Evolutionary conservation across 306 rosid genomes (phyloP).

Genomic region (Psophocarpus tetragonolobus): DNA sequence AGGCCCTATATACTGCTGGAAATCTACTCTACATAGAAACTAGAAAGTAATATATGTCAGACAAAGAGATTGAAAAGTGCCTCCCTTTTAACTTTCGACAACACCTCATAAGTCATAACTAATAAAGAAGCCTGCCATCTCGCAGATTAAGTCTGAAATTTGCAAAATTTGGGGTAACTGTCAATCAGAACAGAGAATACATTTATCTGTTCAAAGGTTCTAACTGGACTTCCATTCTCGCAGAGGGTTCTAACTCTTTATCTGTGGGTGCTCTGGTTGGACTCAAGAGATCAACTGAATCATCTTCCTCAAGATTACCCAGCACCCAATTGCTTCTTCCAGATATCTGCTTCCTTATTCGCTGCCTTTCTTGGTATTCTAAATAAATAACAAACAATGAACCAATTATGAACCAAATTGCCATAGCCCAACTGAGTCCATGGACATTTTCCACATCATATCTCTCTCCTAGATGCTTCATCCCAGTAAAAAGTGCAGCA

Average conservation of each 20-base stretch:
- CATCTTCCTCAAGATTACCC: slow-evolving; percentile 60
- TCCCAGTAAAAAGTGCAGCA: slow-evolving; percentile 77
- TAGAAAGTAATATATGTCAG: background rate
- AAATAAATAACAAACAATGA: slow-evolving; percentile 48
- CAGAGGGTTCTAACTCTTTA: slow-evolving; percentile 52
- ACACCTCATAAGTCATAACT: slow-evolving; percentile 37
- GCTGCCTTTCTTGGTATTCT: slow-evolving; percentile 43
- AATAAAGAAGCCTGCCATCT: slow-evolving; percentile 32
- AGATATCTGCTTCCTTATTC: slow-evolving; percentile 44
- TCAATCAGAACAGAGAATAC: slow-evolving; percentile 8
- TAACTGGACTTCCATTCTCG: slow-evolving; percentile 82
- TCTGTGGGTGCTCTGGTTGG: slow-evolving; percentile 44
- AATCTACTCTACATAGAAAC: slow-evolving; percentile 13
- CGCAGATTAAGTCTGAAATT: background rate
- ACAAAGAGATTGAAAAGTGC: background rate
- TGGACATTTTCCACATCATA: slow-evolving; percentile 69
- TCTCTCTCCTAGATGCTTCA: slow-evolving; percentile 86
- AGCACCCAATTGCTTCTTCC: slow-evolving; percentile 92
- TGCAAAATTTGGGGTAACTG: background rate
- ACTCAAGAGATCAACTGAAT: slow-evolving; percentile 76
- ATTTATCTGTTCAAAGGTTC: slow-evolving; percentile 73
- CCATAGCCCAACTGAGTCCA: slow-evolving; percentile 72
- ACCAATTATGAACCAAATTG: slow-evolving; percentile 61
- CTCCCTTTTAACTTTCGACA: slow-evolving; percentile 29
- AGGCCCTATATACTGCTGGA: background rate